Base-by-base conservation (phyloP, 495 filamentous ascomycete species). In the Xylaria palmicola region DNA sequence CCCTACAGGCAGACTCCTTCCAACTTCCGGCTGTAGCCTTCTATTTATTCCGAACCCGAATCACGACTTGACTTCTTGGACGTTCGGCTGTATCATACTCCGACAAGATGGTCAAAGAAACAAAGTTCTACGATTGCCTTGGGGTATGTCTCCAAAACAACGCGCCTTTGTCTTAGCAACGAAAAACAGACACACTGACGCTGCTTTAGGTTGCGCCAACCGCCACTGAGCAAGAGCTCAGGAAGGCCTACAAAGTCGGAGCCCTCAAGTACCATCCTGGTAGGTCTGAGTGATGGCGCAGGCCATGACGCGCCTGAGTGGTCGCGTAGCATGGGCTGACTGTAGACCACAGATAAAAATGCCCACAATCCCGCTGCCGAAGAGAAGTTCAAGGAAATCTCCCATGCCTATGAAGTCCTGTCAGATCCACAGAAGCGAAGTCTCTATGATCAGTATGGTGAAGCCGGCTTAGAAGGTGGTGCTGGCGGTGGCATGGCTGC, bases 331-430 rank as follows among this genome's bases (percentile, higher is more conserved):
- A 39, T 10, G 45, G 63, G 48, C 68, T 76, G 51, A 75, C 60
- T 6, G 34, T 37, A 26, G 40, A 41, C 53, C 65, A 54, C 66
- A 96, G 94, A 98, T 78, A 98, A 98, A 84, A 98, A 98, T 75
- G 85, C 87, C 45, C 86, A 94, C 79, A 93, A 93, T 80, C 92
- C 93, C 40, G 90, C 90, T 26, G 91, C 94, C 43, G 91, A 92
- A 54, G 91, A 97, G 52, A 98, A 97, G 75, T 98, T 99, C 86
- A 97, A 98, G 79, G 93, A 97, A 68, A 83, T 98, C 49, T 95
- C 91, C 55, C 88, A 92, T 65, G 94, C 94, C 32, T 98, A 97
- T 74, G 95, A 99, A 78, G 84, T 90, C 63, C 86, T 99, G 20
- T 92, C 89, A 60, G 95, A 99, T 67, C 75, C 90, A 26, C 86